Base-by-base conservation (phyloP, 331 rosid species). In the Arachis monticola region DNA sequence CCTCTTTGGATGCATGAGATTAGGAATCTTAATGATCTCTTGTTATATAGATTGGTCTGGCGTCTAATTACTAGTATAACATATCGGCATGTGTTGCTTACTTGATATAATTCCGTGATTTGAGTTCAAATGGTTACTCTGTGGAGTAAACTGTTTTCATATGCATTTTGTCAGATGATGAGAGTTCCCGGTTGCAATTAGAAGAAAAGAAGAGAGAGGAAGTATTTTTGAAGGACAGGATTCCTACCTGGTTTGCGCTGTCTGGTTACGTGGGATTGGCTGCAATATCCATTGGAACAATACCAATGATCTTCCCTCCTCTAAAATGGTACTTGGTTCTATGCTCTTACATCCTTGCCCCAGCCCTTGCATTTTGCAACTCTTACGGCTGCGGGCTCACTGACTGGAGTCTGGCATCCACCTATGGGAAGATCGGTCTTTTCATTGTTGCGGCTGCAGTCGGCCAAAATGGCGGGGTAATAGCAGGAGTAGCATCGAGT, bases 301-400 rank as follows among this genome's bases (percentile, higher is more conserved):
- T 94, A 78, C 99, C 99, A 17, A 47, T 80, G 5, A 86, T 94
- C 74, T 94, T 94, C 72, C 91, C 96, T 22, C 92, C 93, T 67
- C 89, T 94, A 67, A 94, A 88, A 79, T 94, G 99, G 99, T 91
- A 90, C 78, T 78, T 90, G 77, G 89, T 94, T 76, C 84, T 92
- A 5, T 77, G 88, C 79, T 81, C 91, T 48, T 94, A 94, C 83
- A 77, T 92, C 64, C 79, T 91, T 71, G 97, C 96, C 64, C 96
- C 99, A 2, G 88, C 84, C 73, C 88, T 94, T 50, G 99, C 99
- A 62, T 92, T 94, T 68, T 94, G 96, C 85, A 94, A 94, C 83
- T 90, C 99, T 6, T 92, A 92, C 1, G 99, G 96, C 40, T 8
- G 82, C 1, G 97, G 97, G 45, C 96, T 94, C 77, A 94, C 95